phyloP scores from a whole-genome alignment of 1,284 basidiomycete species.

The Leccinum pachyderme region DNA sequence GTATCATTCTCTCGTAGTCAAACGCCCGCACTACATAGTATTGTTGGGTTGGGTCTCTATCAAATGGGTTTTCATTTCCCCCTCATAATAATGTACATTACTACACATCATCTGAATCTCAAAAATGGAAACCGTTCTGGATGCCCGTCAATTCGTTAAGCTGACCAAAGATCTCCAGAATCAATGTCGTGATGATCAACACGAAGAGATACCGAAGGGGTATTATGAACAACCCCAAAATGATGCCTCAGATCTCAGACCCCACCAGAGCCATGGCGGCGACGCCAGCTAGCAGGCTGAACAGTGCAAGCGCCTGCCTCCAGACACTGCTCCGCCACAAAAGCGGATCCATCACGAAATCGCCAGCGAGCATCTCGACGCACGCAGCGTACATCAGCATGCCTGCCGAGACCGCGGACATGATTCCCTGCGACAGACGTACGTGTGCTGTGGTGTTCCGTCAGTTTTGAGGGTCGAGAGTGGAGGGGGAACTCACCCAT shows the following conservation, averaged over 20 bases:
- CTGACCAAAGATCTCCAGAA: neutral
- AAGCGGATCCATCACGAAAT: slow-evolving; percentile 67
- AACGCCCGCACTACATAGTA: neutral
- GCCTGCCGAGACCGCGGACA: slow-evolving; percentile 75
- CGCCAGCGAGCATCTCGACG: slow-evolving; percentile 78
- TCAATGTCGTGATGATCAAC: neutral
- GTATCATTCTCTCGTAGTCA: neutral
- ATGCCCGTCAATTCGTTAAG: no score
- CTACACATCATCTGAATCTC: neutral
- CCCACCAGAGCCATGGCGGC: slow-evolving; percentile 47
- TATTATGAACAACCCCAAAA: neutral
- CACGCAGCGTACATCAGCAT: slow-evolving; percentile 77
- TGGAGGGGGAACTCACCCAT: slow-evolving; percentile 24
- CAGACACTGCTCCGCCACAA: slow-evolving; percentile 40
- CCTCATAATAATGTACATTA: neutral
- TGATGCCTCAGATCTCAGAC: slow-evolving; percentile 14
- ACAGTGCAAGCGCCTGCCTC: slow-evolving; percentile 52
- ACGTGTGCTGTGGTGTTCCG: slow-evolving; percentile 40
- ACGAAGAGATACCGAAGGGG: neutral
- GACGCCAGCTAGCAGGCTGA: slow-evolving; percentile 55
- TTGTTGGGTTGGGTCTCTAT: neutral
- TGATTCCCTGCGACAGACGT: slow-evolving; percentile 59
- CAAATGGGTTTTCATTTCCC: neutral
- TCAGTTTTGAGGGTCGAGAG: slow-evolving; percentile 1
- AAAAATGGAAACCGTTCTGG: slow-evolving; percentile 1